Conservation (phyloP, 495 filamentous ascomycete species). For the Astrothelium subdiscretum region DNA sequence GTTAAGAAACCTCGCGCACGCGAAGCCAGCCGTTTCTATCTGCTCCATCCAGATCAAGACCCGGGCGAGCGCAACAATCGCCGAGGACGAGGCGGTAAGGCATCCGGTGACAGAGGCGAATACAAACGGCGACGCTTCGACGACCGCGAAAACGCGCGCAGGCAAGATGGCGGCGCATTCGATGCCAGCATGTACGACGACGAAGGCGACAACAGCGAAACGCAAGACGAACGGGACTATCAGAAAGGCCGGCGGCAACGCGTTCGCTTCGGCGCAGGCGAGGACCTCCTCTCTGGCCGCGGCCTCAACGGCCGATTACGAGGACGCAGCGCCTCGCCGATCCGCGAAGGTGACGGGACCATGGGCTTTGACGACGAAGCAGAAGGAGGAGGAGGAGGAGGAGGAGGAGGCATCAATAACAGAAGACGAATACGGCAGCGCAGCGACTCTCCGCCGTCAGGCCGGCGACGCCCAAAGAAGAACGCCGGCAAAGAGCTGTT, state of each 20-base stretch:
- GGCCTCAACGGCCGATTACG: constrained; percentile 37
- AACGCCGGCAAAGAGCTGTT: constrained; percentile 7
- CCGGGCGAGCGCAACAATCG: constrained; percentile 57
- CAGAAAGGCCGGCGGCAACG: constrained; percentile 25
- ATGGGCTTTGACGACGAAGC: constrained; percentile 34
- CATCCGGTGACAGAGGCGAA: constrained; percentile 39
- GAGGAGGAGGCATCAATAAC: constrained; percentile 3
- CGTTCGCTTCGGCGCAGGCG: constrained; percentile 19
- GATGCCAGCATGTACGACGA: constrained; percentile 75
- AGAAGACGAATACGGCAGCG: constrained; percentile 8
- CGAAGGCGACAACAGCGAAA: constrained; percentile 19
- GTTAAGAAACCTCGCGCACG: constrained; percentile 66
- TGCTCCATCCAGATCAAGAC: constrained; percentile 80
- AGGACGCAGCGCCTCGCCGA: constrained; percentile 63
- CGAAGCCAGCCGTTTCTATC: constrained; percentile 77
- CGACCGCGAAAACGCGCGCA: constrained; percentile 42
- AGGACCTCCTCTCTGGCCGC: constrained; percentile 30
- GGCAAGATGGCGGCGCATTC: constrained; percentile 40
- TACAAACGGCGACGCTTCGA: constrained; percentile 45
- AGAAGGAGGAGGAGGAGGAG: neutral
- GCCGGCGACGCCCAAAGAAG: constrained; percentile 2
- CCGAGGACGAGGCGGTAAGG: constrained; percentile 18
- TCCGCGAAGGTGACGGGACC: constrained; percentile 48
- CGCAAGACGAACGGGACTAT: constrained; percentile 16
- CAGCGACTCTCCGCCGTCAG: constrained; percentile 8